These are phyloP conservation scores for Stevia rebaudiana DNA, from an alignment of 140 eudicot genomes.

Conservation along the genomic window DNA sequence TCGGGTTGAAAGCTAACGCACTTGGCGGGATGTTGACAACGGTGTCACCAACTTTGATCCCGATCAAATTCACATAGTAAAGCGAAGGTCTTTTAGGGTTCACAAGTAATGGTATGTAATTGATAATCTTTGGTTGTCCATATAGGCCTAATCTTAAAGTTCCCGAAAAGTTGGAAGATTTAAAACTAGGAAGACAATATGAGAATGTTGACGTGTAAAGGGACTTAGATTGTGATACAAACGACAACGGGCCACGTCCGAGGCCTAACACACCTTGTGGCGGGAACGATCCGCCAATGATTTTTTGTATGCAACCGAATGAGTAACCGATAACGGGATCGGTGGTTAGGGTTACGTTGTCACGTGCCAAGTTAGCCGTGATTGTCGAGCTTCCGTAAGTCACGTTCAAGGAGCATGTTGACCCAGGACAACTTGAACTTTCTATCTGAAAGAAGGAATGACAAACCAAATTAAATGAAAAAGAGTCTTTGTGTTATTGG, in stretches of 20 bases:
- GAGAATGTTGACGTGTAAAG: constrained; percentile 77
- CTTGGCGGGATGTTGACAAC: no score
- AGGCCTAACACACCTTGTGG: constrained; percentile 83
- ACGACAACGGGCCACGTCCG: constrained; percentile 79
- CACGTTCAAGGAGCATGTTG: constrained; percentile 55
- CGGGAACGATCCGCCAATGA: constrained; percentile 55
- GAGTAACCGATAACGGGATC: constrained; percentile 55
- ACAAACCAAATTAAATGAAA: no score
- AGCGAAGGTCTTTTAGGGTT: constrained; percentile 76
- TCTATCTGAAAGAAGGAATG: no score
- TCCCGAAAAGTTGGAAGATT: constrained; percentile 61
- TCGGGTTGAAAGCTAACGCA: constrained; percentile 64
- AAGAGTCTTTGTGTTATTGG: no score
- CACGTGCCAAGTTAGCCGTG: constrained; percentile 50
- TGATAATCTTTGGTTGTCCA: constrained; percentile 61
- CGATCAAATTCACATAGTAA: constrained; percentile 67
- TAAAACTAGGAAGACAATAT: constrained; percentile 74
- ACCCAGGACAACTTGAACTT: constrained; percentile 41
- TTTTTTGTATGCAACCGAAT: constrained; percentile 51
- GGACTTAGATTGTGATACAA: constrained; percentile 50
- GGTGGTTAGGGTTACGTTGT: constrained; percentile 65
- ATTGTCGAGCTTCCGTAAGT: constrained; percentile 70
- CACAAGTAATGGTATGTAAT: constrained; percentile 54
- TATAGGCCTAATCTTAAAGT: constrained; percentile 58
- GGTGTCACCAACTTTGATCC: constrained; percentile 65